phyloP scores from a whole-genome alignment of 148 eudicot species.

The Rhododendron kiyosumense region DNA sequence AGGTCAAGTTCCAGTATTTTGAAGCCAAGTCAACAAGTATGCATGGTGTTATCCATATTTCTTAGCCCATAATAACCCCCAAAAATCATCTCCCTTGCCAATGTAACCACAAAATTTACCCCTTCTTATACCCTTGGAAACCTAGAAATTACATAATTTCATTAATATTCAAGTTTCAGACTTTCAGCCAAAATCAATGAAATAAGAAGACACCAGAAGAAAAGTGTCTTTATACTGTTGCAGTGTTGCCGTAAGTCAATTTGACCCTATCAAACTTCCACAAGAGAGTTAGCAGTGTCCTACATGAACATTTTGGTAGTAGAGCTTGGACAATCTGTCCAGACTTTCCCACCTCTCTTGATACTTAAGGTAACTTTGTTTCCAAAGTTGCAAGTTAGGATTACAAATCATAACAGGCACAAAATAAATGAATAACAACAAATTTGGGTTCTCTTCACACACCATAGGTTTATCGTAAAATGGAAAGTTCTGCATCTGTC shows the following conservation, averaged over 20 bases:
- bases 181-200: background rate
- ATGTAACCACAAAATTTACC: background rate
- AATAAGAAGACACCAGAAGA: background rate
- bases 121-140: background rate
- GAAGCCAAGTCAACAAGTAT: background rate
- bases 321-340: background rate
- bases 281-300: background rate
- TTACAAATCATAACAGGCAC: background rate
- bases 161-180: background rate
- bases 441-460: constrained; percentile 11
- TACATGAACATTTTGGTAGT: background rate
- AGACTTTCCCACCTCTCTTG: background rate
- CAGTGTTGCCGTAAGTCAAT: background rate
- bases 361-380: background rate
- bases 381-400: background rate
- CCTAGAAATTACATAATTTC: background rate
- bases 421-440: background rate
- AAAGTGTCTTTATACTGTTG: background rate
- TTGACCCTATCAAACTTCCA: background rate
- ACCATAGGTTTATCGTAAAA: constrained; percentile 95
- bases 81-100: background rate
- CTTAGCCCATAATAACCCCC: background rate
- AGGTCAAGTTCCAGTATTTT: background rate
- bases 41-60: background rate
- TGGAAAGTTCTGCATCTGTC: constrained; percentile 95